Evolutionary conservation across 345 rosid species (phyloP).

Genomic region (Eucalyptus brandiana): DNA sequence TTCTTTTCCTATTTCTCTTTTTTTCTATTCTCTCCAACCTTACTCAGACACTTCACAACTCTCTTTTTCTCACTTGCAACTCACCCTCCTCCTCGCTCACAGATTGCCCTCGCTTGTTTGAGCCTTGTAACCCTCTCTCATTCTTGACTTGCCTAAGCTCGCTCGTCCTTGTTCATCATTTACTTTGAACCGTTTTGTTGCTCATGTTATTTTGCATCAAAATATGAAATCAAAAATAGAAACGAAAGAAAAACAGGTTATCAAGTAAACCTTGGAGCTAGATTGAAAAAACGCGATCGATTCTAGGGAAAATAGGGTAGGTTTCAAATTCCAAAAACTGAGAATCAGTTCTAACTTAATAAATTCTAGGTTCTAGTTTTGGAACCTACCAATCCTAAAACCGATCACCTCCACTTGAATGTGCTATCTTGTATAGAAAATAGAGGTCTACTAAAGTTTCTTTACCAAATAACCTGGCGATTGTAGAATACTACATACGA

Average conservation of each 20-base stretch:
- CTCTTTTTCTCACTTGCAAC: not conserved
- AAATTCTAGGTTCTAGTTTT: not conserved
- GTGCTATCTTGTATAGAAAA: not conserved
- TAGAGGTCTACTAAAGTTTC: not conserved
- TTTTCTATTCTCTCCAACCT: not conserved
- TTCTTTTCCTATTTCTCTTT: not conserved
- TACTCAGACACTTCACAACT: not conserved
- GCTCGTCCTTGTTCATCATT: accelerated
- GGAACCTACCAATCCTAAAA: not conserved
- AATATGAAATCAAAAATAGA: not conserved
- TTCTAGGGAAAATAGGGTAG: not conserved
- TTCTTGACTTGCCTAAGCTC: not conserved
- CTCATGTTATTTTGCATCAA: not conserved
- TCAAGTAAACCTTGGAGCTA: not conserved
- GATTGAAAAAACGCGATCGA: accelerated
- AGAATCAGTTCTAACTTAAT: not conserved
- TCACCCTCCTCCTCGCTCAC: not conserved
- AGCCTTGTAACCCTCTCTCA: not conserved
- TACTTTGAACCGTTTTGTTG: not conserved
- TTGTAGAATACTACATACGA: not conserved
- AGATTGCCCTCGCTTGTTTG: not conserved
- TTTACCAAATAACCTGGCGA: not conserved
- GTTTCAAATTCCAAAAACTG: not conserved
- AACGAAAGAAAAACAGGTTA: not conserved
- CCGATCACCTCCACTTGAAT: not conserved